These are phyloP conservation scores for Puccinia horiana DNA, from an alignment of 1,284 basidiomycete species.

Conservation along the genomic window DNA sequence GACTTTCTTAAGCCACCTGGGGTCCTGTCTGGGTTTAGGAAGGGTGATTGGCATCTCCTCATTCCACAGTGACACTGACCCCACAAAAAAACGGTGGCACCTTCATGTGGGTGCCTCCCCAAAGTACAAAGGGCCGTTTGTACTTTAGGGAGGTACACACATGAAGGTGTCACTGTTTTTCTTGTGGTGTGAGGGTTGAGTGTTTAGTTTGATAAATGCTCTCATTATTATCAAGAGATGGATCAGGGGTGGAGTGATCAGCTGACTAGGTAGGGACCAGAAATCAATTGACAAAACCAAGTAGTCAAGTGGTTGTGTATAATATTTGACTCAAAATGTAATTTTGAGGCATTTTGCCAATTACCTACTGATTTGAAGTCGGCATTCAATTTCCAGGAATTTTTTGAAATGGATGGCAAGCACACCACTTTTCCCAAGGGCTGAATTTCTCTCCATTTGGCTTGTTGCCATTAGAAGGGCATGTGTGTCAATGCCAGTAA, in stretches of 20 bases:
- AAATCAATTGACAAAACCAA: neutral
- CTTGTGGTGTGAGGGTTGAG: too few relatives aligned
- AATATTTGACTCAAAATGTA: neutral
- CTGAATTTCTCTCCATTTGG: neutral
- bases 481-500: too few relatives aligned
- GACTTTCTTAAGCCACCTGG: neutral
- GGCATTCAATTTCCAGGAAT: slow-evolving; percentile 28
- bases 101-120: too few relatives aligned
- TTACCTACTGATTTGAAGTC: neutral
- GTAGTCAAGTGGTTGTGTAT: slow-evolving; percentile 14
- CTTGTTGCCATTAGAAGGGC: neutral
- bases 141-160: too few relatives aligned
- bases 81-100: too few relatives aligned
- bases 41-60: slow-evolving; percentile 10
- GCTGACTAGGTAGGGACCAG: neutral
- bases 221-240: slow-evolving; percentile 1
- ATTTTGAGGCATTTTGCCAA: neutral
- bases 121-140: too few relatives aligned
- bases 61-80: neutral
- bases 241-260: neutral
- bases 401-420: slow-evolving; percentile 4
- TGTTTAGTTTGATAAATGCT: neutral
- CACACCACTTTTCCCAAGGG: slow-evolving; percentile 15
- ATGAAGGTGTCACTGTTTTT: too few relatives aligned
- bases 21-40: slow-evolving; percentile 5